A percentile compares a stretch with the other conserved stretches of the same genome.
phyloP scores from a whole-genome alignment of 306 rosid genomes.

The Dalbergia cultrata region DNA sequence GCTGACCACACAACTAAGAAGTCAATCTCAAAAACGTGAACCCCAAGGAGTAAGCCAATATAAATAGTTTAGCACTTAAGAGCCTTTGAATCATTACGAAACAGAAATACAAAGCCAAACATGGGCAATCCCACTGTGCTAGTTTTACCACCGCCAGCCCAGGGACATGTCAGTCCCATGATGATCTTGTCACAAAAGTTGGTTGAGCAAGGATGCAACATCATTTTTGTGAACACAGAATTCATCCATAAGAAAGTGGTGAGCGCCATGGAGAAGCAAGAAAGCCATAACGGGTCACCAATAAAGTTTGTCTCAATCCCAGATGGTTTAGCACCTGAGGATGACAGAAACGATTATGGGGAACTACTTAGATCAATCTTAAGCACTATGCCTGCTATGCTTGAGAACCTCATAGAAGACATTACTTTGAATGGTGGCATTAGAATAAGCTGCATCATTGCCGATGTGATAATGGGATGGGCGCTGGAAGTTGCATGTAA shows the following conservation, averaged over 20 bases:
- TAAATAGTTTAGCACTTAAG: neutral
- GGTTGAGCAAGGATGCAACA: slow-evolving; percentile 38
- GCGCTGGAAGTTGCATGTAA: neutral
- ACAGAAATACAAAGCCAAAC: neutral
- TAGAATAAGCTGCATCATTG: neutral
- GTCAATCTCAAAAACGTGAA: too few species aligned
- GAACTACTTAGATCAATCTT: neutral
- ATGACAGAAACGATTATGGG: slow-evolving; percentile 23
- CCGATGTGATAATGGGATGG: neutral
- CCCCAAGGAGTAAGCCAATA: too few species aligned
- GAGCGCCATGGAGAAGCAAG: slow-evolving; percentile 2
- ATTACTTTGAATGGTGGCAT: neutral
- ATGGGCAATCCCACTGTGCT: slow-evolving; percentile 46
- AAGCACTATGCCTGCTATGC: slow-evolving; percentile 35
- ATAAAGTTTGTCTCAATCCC: slow-evolving; percentile 38
- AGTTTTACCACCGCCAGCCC: slow-evolving; percentile 39
- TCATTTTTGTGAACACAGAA: slow-evolving; percentile 50
- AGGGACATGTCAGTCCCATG: slow-evolving; percentile 53
- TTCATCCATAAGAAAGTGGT: slow-evolving; percentile 33
- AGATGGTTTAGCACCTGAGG: slow-evolving; percentile 40
- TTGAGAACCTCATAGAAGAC: slow-evolving; percentile 47
- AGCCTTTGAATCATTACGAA: neutral
- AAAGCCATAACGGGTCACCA: neutral
- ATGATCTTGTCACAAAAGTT: slow-evolving; percentile 43
- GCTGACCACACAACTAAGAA: too few species aligned